Base-by-base conservation (phyloP, 2,329 filamentous ascomycete genomes). In the Rutstroemia sydowiana region DNA sequence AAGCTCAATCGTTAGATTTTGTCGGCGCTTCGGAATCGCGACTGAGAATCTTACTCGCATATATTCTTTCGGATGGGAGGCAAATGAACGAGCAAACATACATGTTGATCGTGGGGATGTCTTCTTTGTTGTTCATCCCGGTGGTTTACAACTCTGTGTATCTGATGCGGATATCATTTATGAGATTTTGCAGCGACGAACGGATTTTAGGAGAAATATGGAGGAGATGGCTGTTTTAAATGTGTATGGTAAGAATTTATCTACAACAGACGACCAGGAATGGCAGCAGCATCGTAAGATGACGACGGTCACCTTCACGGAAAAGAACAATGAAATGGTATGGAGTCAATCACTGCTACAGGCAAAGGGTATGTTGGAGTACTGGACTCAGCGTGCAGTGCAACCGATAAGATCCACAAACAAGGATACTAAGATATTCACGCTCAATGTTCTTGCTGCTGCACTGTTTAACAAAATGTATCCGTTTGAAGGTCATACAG, bases 391-490 rank as follows among this genome's bases (percentile, higher is more conserved):
- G 30, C 21, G 26, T 2, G 48, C 41, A 5, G 6, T 30, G 16
- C 41, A 39, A 16, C 48, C 21, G 1, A 16, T 51, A 11, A n/a
- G 40, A 11, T 51, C 32, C 10, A 32, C 23, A 21, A 10, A 37
- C 31, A 2, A 30, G 3, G 32, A 51, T 39, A 39, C 41, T 1
- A 45, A 40, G 21, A 30, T 31, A 1, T 31, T 51, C 1, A 45
- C 48, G 6, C 31, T 51, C 1, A 45, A 51, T 20, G 40, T 51
- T 21, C 40, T 45, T 18, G 41, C 48, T n/a, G 31, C 31, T n/a
- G 48, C 32, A 5, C 8, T 51, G 8, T 50, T 50, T 5, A 50
- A 50, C 28, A 28, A 50, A 37, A n/a, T 44, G 3, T 50, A 50
- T 21, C 48, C 30, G n/a, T 45, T 50, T 4, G 40, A 45, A 13